Percentiles rank a stretch among this genome's conserved stretches.
phyloP scores from a whole-genome alignment of 495 filamentous ascomycete genomes.

The Neohortaea acidophila region DNA sequence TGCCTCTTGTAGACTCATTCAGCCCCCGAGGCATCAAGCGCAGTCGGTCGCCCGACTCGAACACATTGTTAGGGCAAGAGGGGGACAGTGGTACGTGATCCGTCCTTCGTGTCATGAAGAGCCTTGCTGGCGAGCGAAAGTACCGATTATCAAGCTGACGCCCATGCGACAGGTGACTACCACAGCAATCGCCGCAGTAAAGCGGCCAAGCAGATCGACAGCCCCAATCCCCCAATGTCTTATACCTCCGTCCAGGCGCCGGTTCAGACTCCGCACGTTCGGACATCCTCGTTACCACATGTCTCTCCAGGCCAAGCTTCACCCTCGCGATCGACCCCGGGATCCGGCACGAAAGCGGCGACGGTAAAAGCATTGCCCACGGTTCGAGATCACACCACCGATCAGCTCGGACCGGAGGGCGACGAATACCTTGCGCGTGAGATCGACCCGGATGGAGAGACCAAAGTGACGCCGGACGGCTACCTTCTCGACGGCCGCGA shows the following conservation, averaged over 20 bases:
- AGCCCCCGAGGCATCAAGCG: slow-evolving; percentile 74
- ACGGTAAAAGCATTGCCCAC: slow-evolving; percentile 91
- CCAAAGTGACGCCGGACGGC: slow-evolving; percentile 76
- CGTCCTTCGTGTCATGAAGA: no score
- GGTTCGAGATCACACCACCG: slow-evolving; percentile 91
- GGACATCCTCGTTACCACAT: slow-evolving; percentile 52
- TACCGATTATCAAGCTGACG: no score
- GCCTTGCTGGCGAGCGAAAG: no score
- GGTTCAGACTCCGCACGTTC: slow-evolving; percentile 66
- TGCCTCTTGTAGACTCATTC: no score
- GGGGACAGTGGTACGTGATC: slow-evolving; percentile 72
- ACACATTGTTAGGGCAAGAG: slow-evolving; percentile 43
- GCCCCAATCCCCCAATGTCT: slow-evolving; percentile 33
- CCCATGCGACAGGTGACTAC: slow-evolving; percentile 33
- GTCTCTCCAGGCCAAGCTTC: slow-evolving; percentile 56
- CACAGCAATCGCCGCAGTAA: slow-evolving; percentile 76
- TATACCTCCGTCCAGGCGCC: slow-evolving; percentile 20
- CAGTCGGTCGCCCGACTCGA: slow-evolving; percentile 76
- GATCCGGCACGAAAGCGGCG: slow-evolving; percentile 48
- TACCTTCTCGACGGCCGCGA: slow-evolving; percentile 67
- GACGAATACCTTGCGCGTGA: slow-evolving; percentile 95
- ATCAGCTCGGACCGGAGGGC: slow-evolving; percentile 79
- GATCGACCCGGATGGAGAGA: slow-evolving; percentile 81
- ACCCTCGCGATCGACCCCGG: slow-evolving; percentile 66
- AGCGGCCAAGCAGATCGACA: slow-evolving; percentile 35